Conservation (phyloP, 2,329 filamentous ascomycete species). For the Colletotrichum sidae region DNA sequence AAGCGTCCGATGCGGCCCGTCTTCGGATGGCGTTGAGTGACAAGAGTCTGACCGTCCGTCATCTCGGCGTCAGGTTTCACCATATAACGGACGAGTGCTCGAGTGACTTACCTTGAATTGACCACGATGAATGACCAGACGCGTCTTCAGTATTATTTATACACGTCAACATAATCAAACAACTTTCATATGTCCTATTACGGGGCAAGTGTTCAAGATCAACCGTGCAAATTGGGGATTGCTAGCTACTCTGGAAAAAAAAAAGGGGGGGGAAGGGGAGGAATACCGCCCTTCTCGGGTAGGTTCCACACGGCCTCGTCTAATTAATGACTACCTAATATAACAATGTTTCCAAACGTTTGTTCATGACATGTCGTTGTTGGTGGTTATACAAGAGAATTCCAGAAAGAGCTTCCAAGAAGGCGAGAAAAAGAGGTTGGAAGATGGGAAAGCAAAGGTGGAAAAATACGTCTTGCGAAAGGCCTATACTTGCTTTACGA, state of each 20-base stretch:
- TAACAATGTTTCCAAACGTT: neutral
- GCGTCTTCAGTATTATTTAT: too few relatives aligned
- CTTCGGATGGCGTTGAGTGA: slow-evolving; percentile 1
- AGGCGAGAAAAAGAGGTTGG: neutral
- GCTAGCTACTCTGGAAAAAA: slow-evolving; percentile 21
- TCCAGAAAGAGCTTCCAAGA: neutral
- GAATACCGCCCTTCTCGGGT: neutral
- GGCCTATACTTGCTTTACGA: slow-evolving; percentile 9
- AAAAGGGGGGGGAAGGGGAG: neutral
- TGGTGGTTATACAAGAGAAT: slow-evolving; percentile 30
- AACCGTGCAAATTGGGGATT: slow-evolving; percentile 23
- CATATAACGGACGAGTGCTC: too few relatives aligned
- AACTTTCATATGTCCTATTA: too few relatives aligned
- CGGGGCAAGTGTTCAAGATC: slow-evolving; percentile 12
- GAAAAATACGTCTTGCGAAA: slow-evolving; percentile 5
- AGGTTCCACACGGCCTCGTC: neutral
- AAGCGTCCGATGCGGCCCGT: neutral
- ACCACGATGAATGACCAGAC: too few relatives aligned
- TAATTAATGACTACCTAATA: slow-evolving; percentile 3
- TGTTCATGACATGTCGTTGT: slow-evolving; percentile 30
- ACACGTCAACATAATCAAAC: too few relatives aligned
- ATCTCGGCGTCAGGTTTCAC: too few relatives aligned
- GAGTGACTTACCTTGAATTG: too few relatives aligned
- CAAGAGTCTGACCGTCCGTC: neutral
- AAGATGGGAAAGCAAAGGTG: slow-evolving; percentile 8